phyloP scores from a whole-genome alignment of 2,329 filamentous ascomycete genomes.

The Ampelomyces quisqualis region DNA sequence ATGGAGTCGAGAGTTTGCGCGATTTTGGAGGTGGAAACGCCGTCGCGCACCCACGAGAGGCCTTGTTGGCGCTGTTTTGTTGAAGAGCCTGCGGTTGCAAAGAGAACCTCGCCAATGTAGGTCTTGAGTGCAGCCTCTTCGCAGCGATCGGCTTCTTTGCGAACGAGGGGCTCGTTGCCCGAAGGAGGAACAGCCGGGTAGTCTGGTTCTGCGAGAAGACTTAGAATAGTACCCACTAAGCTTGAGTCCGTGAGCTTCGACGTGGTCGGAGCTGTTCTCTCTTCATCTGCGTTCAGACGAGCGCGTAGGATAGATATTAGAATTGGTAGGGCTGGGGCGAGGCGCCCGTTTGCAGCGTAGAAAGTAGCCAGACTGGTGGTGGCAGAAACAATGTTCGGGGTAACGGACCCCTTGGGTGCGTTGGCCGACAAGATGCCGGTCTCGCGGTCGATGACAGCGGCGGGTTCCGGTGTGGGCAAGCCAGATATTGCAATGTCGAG shows the following conservation, averaged over 20 bases:
- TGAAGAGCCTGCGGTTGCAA: slow-evolving; percentile 59
- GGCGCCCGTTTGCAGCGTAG: slow-evolving; percentile 67
- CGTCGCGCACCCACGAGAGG: slow-evolving; percentile 85
- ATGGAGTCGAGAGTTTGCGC: slow-evolving; percentile 53
- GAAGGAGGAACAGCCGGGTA: slow-evolving; percentile 72
- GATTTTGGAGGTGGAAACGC: slow-evolving; percentile 70
- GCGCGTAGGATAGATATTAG: slow-evolving; percentile 82
- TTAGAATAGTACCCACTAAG: slow-evolving; percentile 30
- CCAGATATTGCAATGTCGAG: slow-evolving; percentile 70
- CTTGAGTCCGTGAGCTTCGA: slow-evolving; percentile 25
- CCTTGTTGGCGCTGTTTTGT: slow-evolving; percentile 57
- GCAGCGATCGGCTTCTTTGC: slow-evolving; percentile 67
- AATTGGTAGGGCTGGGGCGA: slow-evolving; percentile 73
- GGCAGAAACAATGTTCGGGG: slow-evolving; percentile 71
- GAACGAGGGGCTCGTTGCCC: slow-evolving; percentile 66
- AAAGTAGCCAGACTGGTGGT: slow-evolving; percentile 78
- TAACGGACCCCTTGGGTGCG: slow-evolving; percentile 54
- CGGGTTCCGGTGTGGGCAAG: slow-evolving; percentile 46
- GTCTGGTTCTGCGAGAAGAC: slow-evolving; percentile 51
- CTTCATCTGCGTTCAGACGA: slow-evolving; percentile 60
- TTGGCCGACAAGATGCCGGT: slow-evolving; percentile 63
- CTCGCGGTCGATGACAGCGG: slow-evolving; percentile 58
- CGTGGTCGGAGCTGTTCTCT: slow-evolving; percentile 8
- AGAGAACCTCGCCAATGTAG: slow-evolving; percentile 93
- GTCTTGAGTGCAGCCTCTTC: slow-evolving; percentile 84